These are phyloP conservation scores for Leishmania gerbilli DNA, from an alignment of 208 protist species.

Conservation along the genomic window DNA sequence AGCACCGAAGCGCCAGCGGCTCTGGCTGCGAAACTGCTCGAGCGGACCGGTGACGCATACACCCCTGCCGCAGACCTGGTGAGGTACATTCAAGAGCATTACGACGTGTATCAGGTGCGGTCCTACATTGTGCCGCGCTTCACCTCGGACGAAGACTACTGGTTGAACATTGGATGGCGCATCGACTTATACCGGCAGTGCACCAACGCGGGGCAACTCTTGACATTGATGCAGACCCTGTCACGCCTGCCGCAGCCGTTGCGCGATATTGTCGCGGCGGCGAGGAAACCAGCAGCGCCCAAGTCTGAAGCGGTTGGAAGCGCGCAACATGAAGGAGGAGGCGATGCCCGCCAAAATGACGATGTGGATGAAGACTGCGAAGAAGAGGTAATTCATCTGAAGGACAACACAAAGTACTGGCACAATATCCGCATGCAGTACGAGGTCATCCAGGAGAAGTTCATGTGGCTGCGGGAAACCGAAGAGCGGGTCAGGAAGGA, in stretches of 20 bases:
- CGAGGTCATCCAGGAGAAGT: conserved; percentile 33
- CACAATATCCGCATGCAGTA: conserved; percentile 24
- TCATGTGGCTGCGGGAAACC: conserved; percentile 23
- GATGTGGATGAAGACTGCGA: neutral
- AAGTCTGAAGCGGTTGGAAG: neutral
- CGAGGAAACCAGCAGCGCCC: neutral
- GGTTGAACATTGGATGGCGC: conserved; percentile 57
- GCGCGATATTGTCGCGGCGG: conserved; percentile 18
- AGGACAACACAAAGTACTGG: conserved; percentile 34
- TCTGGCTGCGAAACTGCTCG: neutral
- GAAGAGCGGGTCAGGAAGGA: conserved; percentile 35
- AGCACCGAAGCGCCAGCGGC: neutral
- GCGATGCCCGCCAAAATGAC: neutral
- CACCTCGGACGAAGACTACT: conserved; percentile 55
- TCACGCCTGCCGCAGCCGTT: conserved; percentile 24
- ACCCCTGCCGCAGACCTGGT: conserved; percentile 41
- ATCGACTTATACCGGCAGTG: conserved; percentile 45
- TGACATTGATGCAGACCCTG: conserved; percentile 20
- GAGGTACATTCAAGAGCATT: conserved; percentile 35
- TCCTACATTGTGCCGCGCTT: conserved; percentile 50
- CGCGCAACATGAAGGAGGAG: neutral
- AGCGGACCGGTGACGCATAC: neutral
- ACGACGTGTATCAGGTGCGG: conserved; percentile 31
- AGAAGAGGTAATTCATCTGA: neutral
- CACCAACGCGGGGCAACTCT: conserved; percentile 25